These are phyloP conservation scores for Colletotrichum lindemuthianum DNA, from an alignment of 2,329 filamentous ascomycete species.

Conservation along the genomic window DNA sequence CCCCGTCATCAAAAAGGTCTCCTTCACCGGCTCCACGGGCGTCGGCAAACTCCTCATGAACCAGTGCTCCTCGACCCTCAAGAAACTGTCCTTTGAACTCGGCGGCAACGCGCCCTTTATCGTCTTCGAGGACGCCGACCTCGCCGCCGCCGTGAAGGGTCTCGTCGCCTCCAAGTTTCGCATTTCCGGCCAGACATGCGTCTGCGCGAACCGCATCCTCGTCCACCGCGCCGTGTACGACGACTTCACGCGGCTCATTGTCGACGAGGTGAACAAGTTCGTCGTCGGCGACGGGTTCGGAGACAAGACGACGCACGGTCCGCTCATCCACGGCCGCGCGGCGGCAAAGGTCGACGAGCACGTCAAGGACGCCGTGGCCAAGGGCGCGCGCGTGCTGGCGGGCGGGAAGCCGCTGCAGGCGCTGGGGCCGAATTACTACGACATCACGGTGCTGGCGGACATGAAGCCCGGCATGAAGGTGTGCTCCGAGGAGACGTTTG, in stretches of 20 bases:
- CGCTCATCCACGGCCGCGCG: conserved; percentile 76
- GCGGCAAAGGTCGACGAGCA: conserved; percentile 77
- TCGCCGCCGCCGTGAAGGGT: conserved; percentile 74
- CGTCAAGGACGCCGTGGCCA: conserved; percentile 74
- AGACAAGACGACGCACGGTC: conserved; percentile 77
- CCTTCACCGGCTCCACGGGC: conserved; percentile 80
- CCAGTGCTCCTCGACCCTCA: conserved; percentile 70
- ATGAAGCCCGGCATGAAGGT: conserved; percentile 54
- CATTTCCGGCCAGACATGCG: conserved; percentile 74
- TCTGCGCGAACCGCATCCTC: conserved; percentile 72
- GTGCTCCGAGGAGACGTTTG: conserved; percentile 60
- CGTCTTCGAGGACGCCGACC: conserved; percentile 72
- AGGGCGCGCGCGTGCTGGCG: conserved; percentile 72
- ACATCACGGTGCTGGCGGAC: conserved; percentile 56
- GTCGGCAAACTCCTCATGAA: conserved; percentile 83
- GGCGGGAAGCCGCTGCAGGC: conserved; percentile 61
- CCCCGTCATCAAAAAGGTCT: conserved; percentile 78
- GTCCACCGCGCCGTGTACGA: conserved; percentile 71
- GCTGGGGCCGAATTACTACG: conserved; percentile 55
- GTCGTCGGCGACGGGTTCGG: conserved; percentile 77
- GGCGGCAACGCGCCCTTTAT: conserved; percentile 74
- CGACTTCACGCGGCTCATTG: conserved; percentile 71
- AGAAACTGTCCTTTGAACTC: conserved; percentile 74
- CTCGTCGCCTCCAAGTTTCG: conserved; percentile 62
- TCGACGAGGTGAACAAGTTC: conserved; percentile 66